Evolutionary conservation across 2,329 filamentous ascomycete species (phyloP).

Genomic region (Aspergillus oerlinghausenensis): DNA sequence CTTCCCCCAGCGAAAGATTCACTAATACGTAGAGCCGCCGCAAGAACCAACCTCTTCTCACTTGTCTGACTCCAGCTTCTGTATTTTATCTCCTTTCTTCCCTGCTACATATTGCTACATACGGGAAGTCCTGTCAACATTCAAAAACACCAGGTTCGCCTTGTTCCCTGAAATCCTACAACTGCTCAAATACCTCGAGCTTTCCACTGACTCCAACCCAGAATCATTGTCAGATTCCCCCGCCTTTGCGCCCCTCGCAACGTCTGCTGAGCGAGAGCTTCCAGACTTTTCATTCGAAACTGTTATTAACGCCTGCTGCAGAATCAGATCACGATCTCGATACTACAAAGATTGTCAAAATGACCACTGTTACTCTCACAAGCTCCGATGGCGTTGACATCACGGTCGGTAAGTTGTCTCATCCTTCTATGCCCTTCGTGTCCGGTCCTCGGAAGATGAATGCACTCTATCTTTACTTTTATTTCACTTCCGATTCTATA

Average conservation of each 20-base stretch:
- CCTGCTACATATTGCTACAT: background rate
- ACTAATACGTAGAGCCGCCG: background rate
- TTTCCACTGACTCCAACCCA: background rate
- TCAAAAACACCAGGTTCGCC: background rate
- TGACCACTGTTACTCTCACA: conserved; percentile 42
- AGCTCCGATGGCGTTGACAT: conserved; percentile 50
- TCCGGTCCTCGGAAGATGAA: background rate
- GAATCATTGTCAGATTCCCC: background rate
- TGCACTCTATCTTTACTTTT: background rate
- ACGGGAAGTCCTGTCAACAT: background rate
- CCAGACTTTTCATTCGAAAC: background rate
- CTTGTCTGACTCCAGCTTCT: background rate
- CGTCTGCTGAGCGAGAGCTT: background rate
- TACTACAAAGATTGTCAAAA: conserved; percentile 12
- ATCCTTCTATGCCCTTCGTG: background rate
- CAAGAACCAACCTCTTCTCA: background rate
- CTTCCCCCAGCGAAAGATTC: background rate
- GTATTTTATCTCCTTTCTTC: background rate
- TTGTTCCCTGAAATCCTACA: background rate
- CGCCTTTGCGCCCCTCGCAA: background rate
- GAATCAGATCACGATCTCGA: background rate
- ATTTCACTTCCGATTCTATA: background rate
- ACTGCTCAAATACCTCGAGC: background rate
- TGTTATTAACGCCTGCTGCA: background rate
- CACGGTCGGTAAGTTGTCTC: conserved; percentile 44